phyloP scores from a whole-genome alignment of 768 basidiomycete species.

The Boletus reticuloceps region DNA sequence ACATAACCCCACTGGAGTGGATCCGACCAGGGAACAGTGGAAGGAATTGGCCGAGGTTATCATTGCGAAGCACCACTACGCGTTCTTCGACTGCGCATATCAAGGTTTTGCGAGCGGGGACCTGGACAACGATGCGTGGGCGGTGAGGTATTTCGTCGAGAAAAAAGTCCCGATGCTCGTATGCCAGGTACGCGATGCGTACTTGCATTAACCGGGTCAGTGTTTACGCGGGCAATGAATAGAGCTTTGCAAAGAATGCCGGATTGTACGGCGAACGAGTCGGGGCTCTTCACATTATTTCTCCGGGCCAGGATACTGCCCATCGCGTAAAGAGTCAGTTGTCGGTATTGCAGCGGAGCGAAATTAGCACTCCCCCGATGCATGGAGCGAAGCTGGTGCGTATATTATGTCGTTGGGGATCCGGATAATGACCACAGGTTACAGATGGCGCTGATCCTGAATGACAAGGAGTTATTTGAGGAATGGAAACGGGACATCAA shows the following conservation, averaged over 20 bases:
- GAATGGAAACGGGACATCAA: conserved; percentile 90
- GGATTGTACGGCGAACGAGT: conserved; percentile 94
- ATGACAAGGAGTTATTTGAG: conserved; percentile 66
- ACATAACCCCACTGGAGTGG: conserved; percentile 96
- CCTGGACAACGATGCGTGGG: conserved; percentile 88
- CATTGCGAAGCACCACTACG: conserved; percentile 71
- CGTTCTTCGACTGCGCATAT: conserved; percentile 95
- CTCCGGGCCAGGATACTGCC: conserved; percentile 61
- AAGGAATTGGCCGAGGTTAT: conserved; percentile 69
- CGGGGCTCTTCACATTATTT: conserved; percentile 87
- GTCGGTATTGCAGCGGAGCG: conserved; percentile 87
- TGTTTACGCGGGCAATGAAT: conserved; percentile 16
- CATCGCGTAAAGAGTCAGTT: conserved; percentile 80
- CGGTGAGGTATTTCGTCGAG: conserved; percentile 83
- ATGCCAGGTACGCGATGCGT: conserved; percentile 64
- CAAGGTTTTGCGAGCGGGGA: conserved; percentile 96
- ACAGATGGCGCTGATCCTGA: conserved; percentile 81
- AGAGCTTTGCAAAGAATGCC: conserved; percentile 98
- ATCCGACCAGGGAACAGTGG: conserved; percentile 91
- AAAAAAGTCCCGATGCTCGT: conserved; percentile 74
- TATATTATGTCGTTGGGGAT: conserved; percentile 3
- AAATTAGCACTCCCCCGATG: conserved; percentile 93
- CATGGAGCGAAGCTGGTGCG: conserved; percentile 87
- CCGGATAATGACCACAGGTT: not conserved
- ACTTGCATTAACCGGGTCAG: not conserved